Conservation (phyloP, 345 rosid genomes). For the Citrus hindsii region DNA sequence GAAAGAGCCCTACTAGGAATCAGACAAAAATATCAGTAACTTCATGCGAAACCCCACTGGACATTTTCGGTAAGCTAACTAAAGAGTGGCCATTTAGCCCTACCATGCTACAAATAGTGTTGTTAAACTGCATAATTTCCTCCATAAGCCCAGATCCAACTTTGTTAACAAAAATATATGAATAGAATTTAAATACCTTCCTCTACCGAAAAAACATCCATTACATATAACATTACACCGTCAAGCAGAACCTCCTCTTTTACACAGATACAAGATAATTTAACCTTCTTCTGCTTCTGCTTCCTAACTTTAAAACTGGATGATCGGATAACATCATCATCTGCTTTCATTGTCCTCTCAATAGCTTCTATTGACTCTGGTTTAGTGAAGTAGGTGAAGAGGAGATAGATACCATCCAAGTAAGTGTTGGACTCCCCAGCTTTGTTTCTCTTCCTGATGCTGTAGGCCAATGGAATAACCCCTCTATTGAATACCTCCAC, state of each 20-base stretch:
- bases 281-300: constrained; percentile 66
- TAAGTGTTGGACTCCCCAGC: constrained; percentile 81
- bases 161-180: constrained; percentile 13
- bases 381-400: constrained; percentile 87
- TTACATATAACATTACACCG: constrained; percentile 9
- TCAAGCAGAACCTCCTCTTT: neutral
- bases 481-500: constrained; percentile 97
- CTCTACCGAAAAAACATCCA: constrained; percentile 1
- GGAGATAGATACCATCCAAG: constrained; percentile 87
- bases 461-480: constrained; percentile 81
- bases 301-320: constrained; percentile 66
- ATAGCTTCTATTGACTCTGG: constrained; percentile 68
- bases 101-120: neutral
- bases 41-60: neutral
- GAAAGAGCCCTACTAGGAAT: neutral
- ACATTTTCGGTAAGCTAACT: neutral
- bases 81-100: neutral
- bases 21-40: neutral
- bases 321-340: constrained; percentile 76
- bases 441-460: constrained; percentile 84
- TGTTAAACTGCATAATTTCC: neutral
- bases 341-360: constrained; percentile 45
- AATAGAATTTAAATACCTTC: constrained; percentile 5
- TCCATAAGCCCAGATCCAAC: constrained; percentile 6
- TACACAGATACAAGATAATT: constrained; percentile 5